Evolutionary conservation across 202 grass and related monocot species (phyloP).

Genomic region (Eragrostis tef): DNA sequence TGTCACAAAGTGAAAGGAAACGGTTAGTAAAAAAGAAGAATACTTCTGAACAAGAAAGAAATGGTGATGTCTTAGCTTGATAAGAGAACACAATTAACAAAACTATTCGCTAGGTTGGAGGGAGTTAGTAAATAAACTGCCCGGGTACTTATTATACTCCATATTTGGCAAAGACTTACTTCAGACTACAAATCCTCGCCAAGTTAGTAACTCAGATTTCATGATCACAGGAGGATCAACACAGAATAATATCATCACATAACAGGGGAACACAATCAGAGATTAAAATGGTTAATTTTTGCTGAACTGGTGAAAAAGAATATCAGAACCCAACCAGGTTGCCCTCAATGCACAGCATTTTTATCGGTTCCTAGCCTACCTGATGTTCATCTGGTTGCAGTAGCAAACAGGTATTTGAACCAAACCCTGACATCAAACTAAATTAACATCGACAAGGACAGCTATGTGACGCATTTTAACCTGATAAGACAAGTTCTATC

Average conservation of each 20-base stretch:
- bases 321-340: background rate
- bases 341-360: background rate
- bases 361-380: background rate
- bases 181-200: background rate
- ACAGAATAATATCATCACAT: background rate
- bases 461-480: background rate
- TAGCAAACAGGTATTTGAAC: background rate
- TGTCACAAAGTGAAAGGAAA: conserved; percentile 41
- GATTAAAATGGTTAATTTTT: background rate
- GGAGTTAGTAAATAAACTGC: background rate
- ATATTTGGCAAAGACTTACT: background rate
- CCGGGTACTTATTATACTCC: background rate
- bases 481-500: background rate
- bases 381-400: background rate
- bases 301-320: background rate
- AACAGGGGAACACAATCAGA: background rate
- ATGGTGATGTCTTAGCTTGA: background rate
- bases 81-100: conserved; percentile 22
- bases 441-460: background rate
- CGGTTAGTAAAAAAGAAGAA: conserved; percentile 13
- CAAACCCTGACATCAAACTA: background rate
- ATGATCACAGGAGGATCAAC: background rate
- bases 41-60: background rate
- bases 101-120: background rate
- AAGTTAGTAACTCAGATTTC: background rate